Base-by-base conservation (phyloP, 352 stramenopile species). In the Pythium phragmiticola region DNA sequence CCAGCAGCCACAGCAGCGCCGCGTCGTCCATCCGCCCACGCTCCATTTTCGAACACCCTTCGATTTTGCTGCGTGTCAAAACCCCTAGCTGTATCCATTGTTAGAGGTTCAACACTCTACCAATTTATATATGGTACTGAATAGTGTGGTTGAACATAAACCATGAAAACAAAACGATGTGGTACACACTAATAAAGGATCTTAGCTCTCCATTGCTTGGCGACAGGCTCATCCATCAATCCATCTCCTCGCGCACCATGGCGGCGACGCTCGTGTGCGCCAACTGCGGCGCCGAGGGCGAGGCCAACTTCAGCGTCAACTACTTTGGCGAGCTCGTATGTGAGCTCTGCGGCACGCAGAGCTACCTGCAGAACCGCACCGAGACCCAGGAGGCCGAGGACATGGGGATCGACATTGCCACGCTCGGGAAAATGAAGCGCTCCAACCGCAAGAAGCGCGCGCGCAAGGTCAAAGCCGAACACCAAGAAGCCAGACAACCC, bases 271-370 rank as follows among this genome's bases (percentile, higher is more conserved):
- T 93, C 67, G 80, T 85, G 60, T 95, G 86, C 73, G 77, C 77
- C 56, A 92, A 71, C 47, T 95, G 86, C 66, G 84, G 86, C 61
- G 86, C 82, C 48, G 61, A 74, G 60, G 86, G 86, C 63, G 86
- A 93, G 63, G 59, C 66, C 55, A 88, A 88, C 70, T 95, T 95
- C 69, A 91, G 82, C 68, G 80, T 72, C 45, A 95, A 95, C 67
- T 89, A 87, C 73, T 89, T 91, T 30, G 86, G 84, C 0, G 86
- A 95, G 73, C 80, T 91, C 61, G 83, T 93, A 54, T 95, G 86
- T 61, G 84, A 95, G 60, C 63, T 95, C 28, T 95, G 86, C 46
- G 86, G 86, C 62, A 92, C 86, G 37, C 86, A 95, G 74, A 92
- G 77, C 60, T 89, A 88, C 54, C 68, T 90, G 34, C 79, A 95